These are phyloP conservation scores for Aspergillus brasiliensis DNA, from an alignment of 2,329 filamentous ascomycete species.

Conservation along the genomic window DNA sequence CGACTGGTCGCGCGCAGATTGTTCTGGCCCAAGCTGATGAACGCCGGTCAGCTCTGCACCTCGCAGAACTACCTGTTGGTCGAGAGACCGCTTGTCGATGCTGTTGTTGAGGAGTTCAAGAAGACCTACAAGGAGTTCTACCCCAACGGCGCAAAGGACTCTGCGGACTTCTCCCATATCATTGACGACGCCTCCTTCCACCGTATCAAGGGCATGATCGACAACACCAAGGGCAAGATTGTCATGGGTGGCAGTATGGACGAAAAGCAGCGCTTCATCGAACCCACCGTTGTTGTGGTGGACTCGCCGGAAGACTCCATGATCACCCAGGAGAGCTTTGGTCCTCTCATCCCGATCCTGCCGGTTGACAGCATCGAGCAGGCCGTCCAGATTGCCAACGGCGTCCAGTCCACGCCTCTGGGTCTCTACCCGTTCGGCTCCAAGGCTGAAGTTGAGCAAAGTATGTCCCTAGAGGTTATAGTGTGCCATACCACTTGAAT, in stretches of 20 bases:
- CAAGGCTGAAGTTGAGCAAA: slow-evolving; percentile 73
- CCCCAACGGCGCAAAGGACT: slow-evolving; percentile 76
- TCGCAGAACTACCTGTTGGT: slow-evolving; percentile 91
- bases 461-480: slow-evolving; percentile 48
- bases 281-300: slow-evolving; percentile 88
- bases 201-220: slow-evolving; percentile 88
- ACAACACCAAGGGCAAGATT: slow-evolving; percentile 78
- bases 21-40: slow-evolving; percentile 84
- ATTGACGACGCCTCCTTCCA: slow-evolving; percentile 78
- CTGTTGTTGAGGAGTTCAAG: slow-evolving; percentile 75
- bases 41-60: slow-evolving; percentile 89
- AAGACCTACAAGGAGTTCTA: slow-evolving; percentile 74
- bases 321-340: slow-evolving; percentile 84
- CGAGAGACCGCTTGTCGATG: slow-evolving; percentile 70
- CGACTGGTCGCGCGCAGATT: slow-evolving; percentile 79
- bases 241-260: slow-evolving; percentile 84
- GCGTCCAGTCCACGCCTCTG: slow-evolving; percentile 79
- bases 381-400: slow-evolving; percentile 79
- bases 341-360: slow-evolving; percentile 84
- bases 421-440: slow-evolving; percentile 83
- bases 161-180: slow-evolving; percentile 76
- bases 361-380: slow-evolving; percentile 79
- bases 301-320: slow-evolving; percentile 74
- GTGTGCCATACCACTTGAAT: background rate
- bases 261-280: slow-evolving; percentile 77